phyloP scores from a whole-genome alignment of 2,329 filamentous ascomycete species.

The Sporothrix brasiliensis region DNA sequence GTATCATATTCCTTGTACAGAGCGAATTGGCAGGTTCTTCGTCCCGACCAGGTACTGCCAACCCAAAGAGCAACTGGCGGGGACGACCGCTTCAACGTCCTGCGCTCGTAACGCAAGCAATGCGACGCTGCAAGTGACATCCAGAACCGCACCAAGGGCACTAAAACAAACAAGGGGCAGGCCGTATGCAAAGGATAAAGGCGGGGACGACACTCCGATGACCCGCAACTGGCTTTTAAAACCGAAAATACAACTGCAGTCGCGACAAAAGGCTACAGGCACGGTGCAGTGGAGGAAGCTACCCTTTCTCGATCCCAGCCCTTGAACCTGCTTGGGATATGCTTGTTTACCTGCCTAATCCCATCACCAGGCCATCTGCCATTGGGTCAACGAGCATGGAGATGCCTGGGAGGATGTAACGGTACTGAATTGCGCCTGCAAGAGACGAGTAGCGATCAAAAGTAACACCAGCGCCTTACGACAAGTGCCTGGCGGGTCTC shows the following conservation, averaged over 20 bases:
- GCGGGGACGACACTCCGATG: not conserved
- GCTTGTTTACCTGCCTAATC: not conserved
- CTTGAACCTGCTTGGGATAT: not conserved
- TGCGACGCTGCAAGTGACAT: not conserved
- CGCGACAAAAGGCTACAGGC: not conserved
- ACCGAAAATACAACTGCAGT: not conserved
- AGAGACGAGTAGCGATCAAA: not conserved
- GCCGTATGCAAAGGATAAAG: not conserved
- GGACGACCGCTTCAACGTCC: not conserved
- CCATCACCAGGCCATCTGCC: not conserved
- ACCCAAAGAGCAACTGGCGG: not conserved
- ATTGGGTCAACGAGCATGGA: not conserved
- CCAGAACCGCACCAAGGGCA: not conserved
- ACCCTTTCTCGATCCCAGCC: not conserved
- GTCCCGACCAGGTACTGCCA: too few relatives aligned
- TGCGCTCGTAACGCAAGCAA: not conserved
- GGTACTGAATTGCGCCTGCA: too few relatives aligned
- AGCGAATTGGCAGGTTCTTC: too few relatives aligned
- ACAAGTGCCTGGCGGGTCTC: not conserved
- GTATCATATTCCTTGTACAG: not conserved
- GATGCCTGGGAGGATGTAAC: not conserved
- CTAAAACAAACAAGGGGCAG: slow-evolving; percentile 12
- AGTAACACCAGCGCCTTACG: not conserved
- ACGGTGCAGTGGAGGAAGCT: not conserved
- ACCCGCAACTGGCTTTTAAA: not conserved